Evolutionary conservation across 2,329 filamentous ascomycete species (phyloP), one percentile per base, ranked within the genome.

Genomic region (Colletotrichum kahawae): DNA sequence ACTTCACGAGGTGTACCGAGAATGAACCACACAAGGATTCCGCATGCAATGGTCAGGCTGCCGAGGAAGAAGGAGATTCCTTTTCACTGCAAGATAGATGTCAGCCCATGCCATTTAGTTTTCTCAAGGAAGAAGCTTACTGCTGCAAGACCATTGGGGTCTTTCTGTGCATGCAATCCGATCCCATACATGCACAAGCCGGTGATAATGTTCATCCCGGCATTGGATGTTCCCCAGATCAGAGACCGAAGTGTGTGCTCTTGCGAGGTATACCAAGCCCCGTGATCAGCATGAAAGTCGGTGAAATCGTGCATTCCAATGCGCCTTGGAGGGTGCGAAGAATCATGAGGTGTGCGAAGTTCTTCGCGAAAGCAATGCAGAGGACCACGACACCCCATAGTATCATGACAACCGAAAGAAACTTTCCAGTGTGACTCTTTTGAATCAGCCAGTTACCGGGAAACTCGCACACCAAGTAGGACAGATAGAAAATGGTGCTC

Each of bases 341-440:
- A 27, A 81, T 67, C 79, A 82, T 82, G 6, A 83, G 76, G 14
- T 80, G 71, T 13, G 81, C 68, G 62, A 79, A 83, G 71, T 80
- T 82, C 75, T 80, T 79, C 10, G 81, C 78, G 18, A 80, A 81
- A 29, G 79, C 80, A 12, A 79, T 77, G 66, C 78, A 80, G 12
- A 82, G 76, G 21, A 84, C 79, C 21, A 84, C 64, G 5, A 82
- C 73, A 13, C 82, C 82, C 80, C 80, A 82, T 1, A 78, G 56
- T 1, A 82, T 67, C 83, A 86, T 84, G 57, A 82, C 82, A 6
- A 81, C 78, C 9, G 81, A 82, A 16, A 85, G 70, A 18, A 83
- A 80, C 51, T 80, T 81, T 34, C 83, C 83, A 0, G 81, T 81
- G 12, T 83, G 80, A 77, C n/a, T 34, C 56, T 63, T 62, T 16